Percentiles rank a stretch among this genome's conserved stretches.
Conservation (phyloP, 2,329 filamentous ascomycete genomes). For the Trichoderma citrinoviride region DNA sequence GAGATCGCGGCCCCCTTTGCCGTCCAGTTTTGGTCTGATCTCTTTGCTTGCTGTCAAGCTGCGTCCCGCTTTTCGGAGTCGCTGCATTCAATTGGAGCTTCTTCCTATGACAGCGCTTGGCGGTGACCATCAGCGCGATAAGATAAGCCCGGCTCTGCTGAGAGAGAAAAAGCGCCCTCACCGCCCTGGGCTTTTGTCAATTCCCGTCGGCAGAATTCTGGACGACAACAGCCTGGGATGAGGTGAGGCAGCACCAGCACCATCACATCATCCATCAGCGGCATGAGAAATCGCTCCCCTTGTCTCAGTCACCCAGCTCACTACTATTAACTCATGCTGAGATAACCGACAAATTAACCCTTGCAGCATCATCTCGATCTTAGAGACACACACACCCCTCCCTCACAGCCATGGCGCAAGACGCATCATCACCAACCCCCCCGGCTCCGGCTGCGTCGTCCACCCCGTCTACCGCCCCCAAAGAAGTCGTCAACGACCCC, state of each 20-base stretch:
- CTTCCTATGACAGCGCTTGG: neutral
- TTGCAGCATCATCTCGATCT: neutral
- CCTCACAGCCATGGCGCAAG: slow-evolving; percentile 16
- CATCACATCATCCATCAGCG: neutral
- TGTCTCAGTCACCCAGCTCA: neutral
- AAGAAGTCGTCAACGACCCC: slow-evolving; percentile 56
- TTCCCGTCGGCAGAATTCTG: slow-evolving; percentile 22
- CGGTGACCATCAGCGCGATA: too few relatives aligned
- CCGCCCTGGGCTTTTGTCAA: slow-evolving; percentile 11
- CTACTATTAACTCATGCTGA: neutral
- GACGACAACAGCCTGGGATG: slow-evolving; percentile 5
- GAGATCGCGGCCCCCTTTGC: neutral
- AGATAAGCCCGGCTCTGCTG: neutral
- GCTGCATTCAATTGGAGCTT: too few relatives aligned
- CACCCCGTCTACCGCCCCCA: slow-evolving; percentile 23
- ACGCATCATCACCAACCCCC: slow-evolving; percentile 22
- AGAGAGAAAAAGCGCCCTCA: slow-evolving; percentile 7
- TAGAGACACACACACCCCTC: neutral
- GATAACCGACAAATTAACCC: neutral
- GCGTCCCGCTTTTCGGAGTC: too few relatives aligned
- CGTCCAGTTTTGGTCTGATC: neutral
- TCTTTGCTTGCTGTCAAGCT: too few relatives aligned
- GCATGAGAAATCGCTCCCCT: neutral
- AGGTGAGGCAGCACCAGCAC: neutral
- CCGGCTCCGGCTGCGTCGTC: slow-evolving; percentile 23